These are phyloP conservation scores for Urtica urens DNA, from an alignment of 306 rosid genomes.

Conservation along the genomic window DNA sequence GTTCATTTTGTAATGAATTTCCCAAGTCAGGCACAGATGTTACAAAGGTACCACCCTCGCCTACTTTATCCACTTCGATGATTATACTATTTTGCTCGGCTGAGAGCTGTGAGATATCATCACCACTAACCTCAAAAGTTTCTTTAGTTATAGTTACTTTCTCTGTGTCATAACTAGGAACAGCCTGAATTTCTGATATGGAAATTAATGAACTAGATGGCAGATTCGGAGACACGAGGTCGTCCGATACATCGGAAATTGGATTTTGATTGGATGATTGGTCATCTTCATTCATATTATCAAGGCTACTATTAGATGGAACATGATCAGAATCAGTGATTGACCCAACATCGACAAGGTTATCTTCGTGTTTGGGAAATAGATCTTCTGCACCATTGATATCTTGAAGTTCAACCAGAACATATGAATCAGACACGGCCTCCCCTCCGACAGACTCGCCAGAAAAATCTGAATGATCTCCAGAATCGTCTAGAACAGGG, in stretches of 20 bases:
- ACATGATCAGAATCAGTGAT: conserved; percentile 26
- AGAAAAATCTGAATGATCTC: conserved; percentile 25
- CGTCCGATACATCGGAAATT: conserved; percentile 17
- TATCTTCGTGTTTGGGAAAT: conserved; percentile 34
- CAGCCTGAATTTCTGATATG: conserved; percentile 27
- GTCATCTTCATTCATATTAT: conserved; percentile 36
- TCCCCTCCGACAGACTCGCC: conserved; percentile 28
- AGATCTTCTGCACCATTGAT: conserved; percentile 35
- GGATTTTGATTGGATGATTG: conserved; percentile 18
- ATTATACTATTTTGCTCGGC: conserved; percentile 34
- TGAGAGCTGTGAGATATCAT: conserved; percentile 28
- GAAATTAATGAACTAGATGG: conserved; percentile 26
- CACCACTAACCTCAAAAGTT: conserved; percentile 25
- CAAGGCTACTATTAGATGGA: conserved; percentile 23
- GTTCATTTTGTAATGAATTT: conserved; percentile 27
- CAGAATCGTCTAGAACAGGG: conserved; percentile 36
- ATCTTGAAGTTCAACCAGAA: conserved; percentile 37
- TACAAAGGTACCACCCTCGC: conserved; percentile 24
- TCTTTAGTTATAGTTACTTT: conserved; percentile 24
- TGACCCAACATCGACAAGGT: conserved; percentile 27
- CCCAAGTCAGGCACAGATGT: conserved; percentile 22
- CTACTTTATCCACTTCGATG: conserved; percentile 24
- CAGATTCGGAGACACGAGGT: conserved; percentile 20
- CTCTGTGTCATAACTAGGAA: conserved; percentile 23
- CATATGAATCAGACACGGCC: conserved; percentile 16